Evolutionary conservation across 1,139 yeast species (phyloP).

Genomic region (Nematodospora anomalae): DNA sequence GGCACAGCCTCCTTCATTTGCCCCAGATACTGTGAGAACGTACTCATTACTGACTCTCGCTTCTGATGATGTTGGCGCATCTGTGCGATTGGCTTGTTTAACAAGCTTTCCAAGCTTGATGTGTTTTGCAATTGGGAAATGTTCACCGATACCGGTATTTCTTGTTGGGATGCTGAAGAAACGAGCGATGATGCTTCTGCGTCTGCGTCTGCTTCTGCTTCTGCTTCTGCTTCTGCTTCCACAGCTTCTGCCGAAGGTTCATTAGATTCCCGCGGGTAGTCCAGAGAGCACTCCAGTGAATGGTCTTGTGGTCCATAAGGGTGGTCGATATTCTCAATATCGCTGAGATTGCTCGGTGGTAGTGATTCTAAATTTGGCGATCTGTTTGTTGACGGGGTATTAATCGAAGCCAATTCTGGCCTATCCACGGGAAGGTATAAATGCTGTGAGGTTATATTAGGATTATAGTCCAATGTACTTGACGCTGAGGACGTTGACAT

Average conservation of each 20-base stretch:
- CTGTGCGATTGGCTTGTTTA: conserved; percentile 3
- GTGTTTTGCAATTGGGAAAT: conserved; percentile 3
- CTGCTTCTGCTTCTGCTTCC: neutral
- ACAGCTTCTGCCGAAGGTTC: neutral
- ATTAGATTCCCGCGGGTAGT: neutral
- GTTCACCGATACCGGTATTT: conserved; percentile 1
- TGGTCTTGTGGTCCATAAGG: conserved; percentile 1
- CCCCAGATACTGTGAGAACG: conserved; percentile 33
- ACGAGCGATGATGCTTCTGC: conserved; percentile 1
- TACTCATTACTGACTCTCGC: conserved; percentile 29
- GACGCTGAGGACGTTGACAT: neutral
- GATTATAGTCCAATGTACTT: too few species aligned
- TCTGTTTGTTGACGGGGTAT: conserved; percentile 4
- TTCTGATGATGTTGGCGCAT: conserved; percentile 7
- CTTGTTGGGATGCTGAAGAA: neutral
- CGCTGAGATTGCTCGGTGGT: conserved; percentile 12
- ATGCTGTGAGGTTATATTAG: too few species aligned
- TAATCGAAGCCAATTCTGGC: conserved; percentile 12
- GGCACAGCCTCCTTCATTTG: conserved; percentile 23
- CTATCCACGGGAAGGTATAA: conserved; percentile 4
- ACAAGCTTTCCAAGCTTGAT: conserved; percentile 3
- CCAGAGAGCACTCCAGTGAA: neutral
- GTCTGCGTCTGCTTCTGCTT: neutral
- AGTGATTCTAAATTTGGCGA: conserved; percentile 8
- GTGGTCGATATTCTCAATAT: conserved; percentile 10